Base-by-base conservation (phyloP, 2,329 filamentous ascomycete genomes). In the Pochonia chlamydosporia region DNA sequence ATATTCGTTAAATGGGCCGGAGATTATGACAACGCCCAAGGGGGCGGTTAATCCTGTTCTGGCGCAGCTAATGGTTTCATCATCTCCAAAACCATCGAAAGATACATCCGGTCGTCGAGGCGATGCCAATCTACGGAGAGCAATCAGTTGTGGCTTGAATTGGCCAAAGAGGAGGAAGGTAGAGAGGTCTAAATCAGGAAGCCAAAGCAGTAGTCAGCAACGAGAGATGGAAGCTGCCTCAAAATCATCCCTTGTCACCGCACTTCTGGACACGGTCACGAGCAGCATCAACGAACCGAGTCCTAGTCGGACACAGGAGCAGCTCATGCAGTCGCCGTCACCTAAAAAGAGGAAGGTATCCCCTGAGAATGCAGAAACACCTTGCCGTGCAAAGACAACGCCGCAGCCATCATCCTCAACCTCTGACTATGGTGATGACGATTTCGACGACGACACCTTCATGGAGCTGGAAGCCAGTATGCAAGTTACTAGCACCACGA, bases 161-260 rank as follows among this genome's bases (percentile, higher is more conserved):
- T 87, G 84, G 76, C 83, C 85, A 2, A 91, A 91, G 63, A 74
- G 83, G 53, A 76, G 83, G 55, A 84, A 76, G 55, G 58, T 81
- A 7, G 78, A 82, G 43, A 72, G 71, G 28, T 63, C 68, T 13
- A 74, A 69, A 43, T 59, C 63, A 0, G 63, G 63, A 3, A 60
- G 61, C 28, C 60, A 65, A 39, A 53, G 56, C 26, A 62, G 60
- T 46, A 59, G 57, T 31, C 57, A 65, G 35, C 60, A 59, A 50
- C 62, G 65, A 57, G 65, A 72, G 50, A 69, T 66, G 53, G 71
- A 73, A 48, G 74, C 75, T 25, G 69, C 69, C 4, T 78, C 76
- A 2, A 83, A 82, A 52, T 72, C 74, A 0, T 77, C 73, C 3
- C 69, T 81, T 56, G 75, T 81, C n/a, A 77, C 74, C 30, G 79